Conservation (phyloP, 1,284 basidiomycete genomes). For the Malassezia pachydermatis region DNA sequence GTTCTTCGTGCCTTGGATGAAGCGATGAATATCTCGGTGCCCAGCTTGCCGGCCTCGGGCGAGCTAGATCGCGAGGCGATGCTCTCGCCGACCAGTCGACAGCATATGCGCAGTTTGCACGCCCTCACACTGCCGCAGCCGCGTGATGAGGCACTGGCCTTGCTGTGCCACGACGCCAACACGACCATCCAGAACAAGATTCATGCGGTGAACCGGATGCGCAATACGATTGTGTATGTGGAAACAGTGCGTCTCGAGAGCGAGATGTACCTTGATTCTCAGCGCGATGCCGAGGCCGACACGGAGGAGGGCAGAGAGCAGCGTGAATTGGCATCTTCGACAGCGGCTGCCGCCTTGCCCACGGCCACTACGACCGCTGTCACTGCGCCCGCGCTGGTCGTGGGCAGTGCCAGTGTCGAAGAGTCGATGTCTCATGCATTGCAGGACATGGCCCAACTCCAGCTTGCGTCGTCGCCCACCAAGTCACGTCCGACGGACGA, state of each 20-base stretch:
- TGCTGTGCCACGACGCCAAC: constrained; percentile 75
- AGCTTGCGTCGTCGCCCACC: not conserved
- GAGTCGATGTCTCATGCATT: constrained; percentile 2
- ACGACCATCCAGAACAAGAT: constrained; percentile 82
- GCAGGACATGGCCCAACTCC: constrained; percentile 4
- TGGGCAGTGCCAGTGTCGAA: not conserved
- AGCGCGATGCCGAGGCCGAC: constrained; percentile 4
- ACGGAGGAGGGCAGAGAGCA: not conserved
- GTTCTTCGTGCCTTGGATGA: constrained; percentile 62
- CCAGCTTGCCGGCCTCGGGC: constrained; percentile 74
- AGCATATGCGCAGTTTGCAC: constrained; percentile 31
- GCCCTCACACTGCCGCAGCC: not conserved
- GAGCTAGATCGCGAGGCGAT: constrained; percentile 49
- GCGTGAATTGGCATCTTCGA: not conserved
- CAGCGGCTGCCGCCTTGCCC: constrained; percentile 13
- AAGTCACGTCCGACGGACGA: not conserved
- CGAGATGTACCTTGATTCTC: constrained; percentile 63
- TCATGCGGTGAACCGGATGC: constrained; percentile 87
- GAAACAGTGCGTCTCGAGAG: constrained; percentile 95
- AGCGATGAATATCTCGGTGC: constrained; percentile 77
- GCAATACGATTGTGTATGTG: constrained; percentile 92
- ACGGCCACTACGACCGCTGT: constrained; percentile 16
- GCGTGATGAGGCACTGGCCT: constrained; percentile 23
- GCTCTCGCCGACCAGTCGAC: constrained; percentile 55
- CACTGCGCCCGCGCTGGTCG: constrained; percentile 15